phyloP scores from a whole-genome alignment of 495 filamentous ascomycete species.

The Penicillium canariense region DNA sequence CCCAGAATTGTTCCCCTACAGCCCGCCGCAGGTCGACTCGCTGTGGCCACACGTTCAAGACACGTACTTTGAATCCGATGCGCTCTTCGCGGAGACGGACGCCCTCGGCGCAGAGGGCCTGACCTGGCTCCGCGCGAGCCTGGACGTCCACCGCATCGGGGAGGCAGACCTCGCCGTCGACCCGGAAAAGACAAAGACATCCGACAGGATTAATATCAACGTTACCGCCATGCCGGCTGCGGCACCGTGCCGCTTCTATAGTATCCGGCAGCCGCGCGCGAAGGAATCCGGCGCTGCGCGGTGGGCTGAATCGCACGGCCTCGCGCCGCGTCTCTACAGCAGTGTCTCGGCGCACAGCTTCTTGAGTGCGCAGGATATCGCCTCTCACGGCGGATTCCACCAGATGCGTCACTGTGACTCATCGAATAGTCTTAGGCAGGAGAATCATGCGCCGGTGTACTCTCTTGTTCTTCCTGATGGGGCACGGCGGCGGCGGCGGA shows the following conservation, averaged over 20 bases:
- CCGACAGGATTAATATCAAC: neutral
- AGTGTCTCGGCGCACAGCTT: conserved; percentile 8
- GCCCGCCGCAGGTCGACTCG: conserved; percentile 15
- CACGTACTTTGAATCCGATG: neutral
- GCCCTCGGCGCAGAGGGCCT: conserved; percentile 14
- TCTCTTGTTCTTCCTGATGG: neutral
- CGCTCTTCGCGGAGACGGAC: neutral
- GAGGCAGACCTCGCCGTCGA: too few species aligned
- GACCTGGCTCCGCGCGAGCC: conserved; percentile 18
- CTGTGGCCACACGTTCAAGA: conserved; percentile 4
- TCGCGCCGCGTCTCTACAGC: conserved; percentile 1
- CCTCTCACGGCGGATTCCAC: neutral
- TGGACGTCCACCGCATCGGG: conserved; percentile 6
- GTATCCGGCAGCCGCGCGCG: conserved; percentile 3
- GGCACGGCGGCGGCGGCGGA: neutral
- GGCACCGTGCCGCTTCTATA: conserved; percentile 21
- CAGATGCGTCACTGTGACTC: neutral
- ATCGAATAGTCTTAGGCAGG: neutral
- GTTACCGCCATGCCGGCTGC: neutral
- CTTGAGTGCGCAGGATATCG: neutral
- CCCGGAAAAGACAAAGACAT: too few species aligned
- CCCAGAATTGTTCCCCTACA: conserved; percentile 21
- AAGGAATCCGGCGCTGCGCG: neutral
- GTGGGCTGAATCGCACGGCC: neutral
- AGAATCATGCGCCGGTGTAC: neutral